phyloP scores from a whole-genome alignment of 257 asterid species.

The Parsonsia alboflavescens region DNA sequence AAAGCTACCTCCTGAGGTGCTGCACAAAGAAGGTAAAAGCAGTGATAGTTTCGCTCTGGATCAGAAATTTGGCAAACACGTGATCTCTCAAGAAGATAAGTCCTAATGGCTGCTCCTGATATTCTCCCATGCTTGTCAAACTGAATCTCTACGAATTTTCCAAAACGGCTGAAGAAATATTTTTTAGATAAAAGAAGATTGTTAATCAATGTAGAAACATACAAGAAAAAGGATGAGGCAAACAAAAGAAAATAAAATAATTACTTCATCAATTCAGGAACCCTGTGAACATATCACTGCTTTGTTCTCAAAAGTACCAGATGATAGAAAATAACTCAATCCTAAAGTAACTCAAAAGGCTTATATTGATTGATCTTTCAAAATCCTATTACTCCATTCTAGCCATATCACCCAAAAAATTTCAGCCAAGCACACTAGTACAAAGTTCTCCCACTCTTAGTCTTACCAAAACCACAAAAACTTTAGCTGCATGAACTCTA shows the following conservation, averaged over 20 bases:
- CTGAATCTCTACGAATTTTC: conserved; percentile 97
- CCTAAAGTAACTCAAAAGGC: neutral
- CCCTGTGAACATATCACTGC: conserved; percentile 1
- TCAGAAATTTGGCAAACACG: conserved; percentile 97
- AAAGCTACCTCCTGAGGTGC: conserved; percentile 84
- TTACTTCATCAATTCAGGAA: neutral
- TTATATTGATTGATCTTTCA: neutral
- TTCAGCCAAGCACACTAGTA: neutral
- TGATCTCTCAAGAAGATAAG: conserved; percentile 97
- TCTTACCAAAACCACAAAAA: neutral
- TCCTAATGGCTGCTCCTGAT: conserved; percentile 97
- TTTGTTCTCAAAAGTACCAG: neutral
- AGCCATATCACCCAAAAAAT: neutral
- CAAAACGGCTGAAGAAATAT: conserved; percentile 77
- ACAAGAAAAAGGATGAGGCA: neutral
- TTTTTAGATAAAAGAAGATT: neutral
- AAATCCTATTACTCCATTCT: neutral
- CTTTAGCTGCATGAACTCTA: neutral
- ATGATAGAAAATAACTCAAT: neutral
- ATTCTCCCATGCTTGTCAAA: conserved; percentile 97
- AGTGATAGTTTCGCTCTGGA: conserved; percentile 96
- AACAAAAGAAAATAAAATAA: neutral
- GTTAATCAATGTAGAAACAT: neutral
- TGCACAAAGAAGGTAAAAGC: conserved; percentile 96
- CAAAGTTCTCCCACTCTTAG: neutral